These are phyloP conservation scores for Apiotrichum montevideense DNA, from an alignment of 1,284 basidiomycete species.

Conservation along the genomic window DNA sequence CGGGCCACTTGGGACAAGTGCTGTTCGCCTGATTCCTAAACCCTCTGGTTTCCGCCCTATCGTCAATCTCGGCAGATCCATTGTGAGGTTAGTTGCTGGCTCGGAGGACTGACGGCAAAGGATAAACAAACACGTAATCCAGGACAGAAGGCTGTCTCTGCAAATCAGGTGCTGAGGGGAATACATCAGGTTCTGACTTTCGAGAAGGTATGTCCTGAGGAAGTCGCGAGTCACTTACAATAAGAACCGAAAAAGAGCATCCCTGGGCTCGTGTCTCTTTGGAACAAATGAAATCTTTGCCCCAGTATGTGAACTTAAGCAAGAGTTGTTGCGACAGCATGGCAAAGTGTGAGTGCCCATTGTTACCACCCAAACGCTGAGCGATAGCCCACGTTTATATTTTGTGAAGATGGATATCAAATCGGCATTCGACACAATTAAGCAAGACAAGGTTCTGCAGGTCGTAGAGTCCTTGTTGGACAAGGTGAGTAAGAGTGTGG, in stretches of 20 bases:
- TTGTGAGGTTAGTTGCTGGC: slow-evolving; percentile 24
- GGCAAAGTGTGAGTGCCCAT: slow-evolving; percentile 54
- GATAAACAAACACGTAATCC: background rate
- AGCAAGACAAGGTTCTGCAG: slow-evolving; percentile 74
- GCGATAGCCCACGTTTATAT: slow-evolving; percentile 52
- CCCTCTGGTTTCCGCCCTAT: slow-evolving; percentile 91
- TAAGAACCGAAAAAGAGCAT: slow-evolving; percentile 59
- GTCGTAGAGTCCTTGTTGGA: slow-evolving; percentile 69
- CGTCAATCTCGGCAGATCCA: slow-evolving; percentile 69
- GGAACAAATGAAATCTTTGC: slow-evolving; percentile 75
- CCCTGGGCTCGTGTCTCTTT: slow-evolving; percentile 72
- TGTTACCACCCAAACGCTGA: slow-evolving; percentile 56
- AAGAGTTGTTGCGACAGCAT: slow-evolving; percentile 50
- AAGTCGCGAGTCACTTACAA: background rate
- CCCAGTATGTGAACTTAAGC: slow-evolving; percentile 66
- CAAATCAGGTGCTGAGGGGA: slow-evolving; percentile 72
- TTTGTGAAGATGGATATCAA: slow-evolving; percentile 96
- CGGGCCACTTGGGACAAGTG: slow-evolving; percentile 42
- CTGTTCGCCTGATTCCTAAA: slow-evolving; percentile 85
- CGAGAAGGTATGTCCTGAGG: slow-evolving; percentile 59
- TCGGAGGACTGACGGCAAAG: too few species aligned
- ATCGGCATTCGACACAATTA: slow-evolving; percentile 93
- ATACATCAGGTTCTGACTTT: slow-evolving; percentile 78
- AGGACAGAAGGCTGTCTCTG: slow-evolving; percentile 9
- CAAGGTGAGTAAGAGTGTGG: slow-evolving; percentile 52